Evolutionary conservation across 2,329 filamentous ascomycete species (phyloP), one percentile per base, ranked within the genome.

Genomic region (Aspergillus sergii): DNA sequence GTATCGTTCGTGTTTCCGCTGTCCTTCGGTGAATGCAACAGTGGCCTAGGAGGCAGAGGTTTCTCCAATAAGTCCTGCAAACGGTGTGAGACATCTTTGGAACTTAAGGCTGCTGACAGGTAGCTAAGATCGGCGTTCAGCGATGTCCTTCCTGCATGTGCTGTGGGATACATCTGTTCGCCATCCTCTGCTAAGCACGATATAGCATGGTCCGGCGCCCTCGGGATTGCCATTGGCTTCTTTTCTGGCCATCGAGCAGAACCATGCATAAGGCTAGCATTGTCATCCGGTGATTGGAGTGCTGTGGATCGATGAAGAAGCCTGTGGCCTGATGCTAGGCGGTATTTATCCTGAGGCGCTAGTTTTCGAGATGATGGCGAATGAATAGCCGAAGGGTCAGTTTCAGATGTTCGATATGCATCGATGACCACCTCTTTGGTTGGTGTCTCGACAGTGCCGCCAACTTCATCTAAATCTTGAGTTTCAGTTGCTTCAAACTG

Each of bases 401-500:
- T 16, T 45, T 41, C 39, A 34, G 16, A 21, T 36, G 32, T 14
- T 39, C 41, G 48, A 50, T 53, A 23, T 39, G 21, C 23, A 16
- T 50, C 23, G 16, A 45, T 26, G 12, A 28, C 32, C 39, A 67
- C 69, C 36, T 65, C 67, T 62, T 77, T 79, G 14, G 81, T 86
- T 58, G 79, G 73, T 69, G 83, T 77, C 54, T 76, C 68, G 21
- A 79, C 72, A 48, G 59, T 64, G 36, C 73, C 74, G 9, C 81
- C 83, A 58, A 81, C 76, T 48, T 83, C 80, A 69, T 88, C 85
- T 12, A 90, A 79, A 70, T 91, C 88, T 57, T 90, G 80, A 59
- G 86, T 90, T 58, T 88, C 87, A 46, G 85, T 79, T 0, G 81
- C 54, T 26, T 62, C 67, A 26, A 53, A 48, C 32, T 58, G 59